phyloP scores from a whole-genome alignment of 1,139 yeast species.

The Suhomyces maxii region DNA sequence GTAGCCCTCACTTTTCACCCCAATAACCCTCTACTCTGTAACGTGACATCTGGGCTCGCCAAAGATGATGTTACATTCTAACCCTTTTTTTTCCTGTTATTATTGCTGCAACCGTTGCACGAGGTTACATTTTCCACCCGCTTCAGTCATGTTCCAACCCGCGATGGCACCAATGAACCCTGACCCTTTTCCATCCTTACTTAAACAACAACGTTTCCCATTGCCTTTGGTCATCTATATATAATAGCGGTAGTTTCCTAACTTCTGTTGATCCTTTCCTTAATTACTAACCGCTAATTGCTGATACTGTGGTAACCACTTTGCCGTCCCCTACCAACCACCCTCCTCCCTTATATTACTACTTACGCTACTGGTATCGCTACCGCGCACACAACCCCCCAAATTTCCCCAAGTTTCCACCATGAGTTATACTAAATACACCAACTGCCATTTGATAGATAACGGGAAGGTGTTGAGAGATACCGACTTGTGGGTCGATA shows the following conservation, averaged over 20 bases:
- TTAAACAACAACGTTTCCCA: no score
- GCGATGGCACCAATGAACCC: background rate
- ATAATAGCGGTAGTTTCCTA: no score
- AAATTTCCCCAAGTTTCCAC: background rate
- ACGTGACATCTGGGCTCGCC: background rate
- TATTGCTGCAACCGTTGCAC: background rate
- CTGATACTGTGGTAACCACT: background rate
- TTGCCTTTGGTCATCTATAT: no score
- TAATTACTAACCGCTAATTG: background rate
- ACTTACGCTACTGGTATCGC: background rate
- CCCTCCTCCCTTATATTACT: background rate
- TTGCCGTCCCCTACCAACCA: background rate
- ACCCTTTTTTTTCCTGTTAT: background rate
- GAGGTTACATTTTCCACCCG: background rate
- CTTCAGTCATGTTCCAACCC: background rate
- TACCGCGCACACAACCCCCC: background rate
- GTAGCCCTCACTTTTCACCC: no score
- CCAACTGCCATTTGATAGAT: constrained; percentile 55
- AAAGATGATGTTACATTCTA: constrained; percentile 8
- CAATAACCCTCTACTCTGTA: background rate
- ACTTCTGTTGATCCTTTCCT: no score
- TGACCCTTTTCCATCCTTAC: background rate
- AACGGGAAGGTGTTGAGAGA: constrained; percentile 42
- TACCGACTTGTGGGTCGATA: constrained; percentile 50
- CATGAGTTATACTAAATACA: constrained; percentile 30